These are phyloP conservation scores for Russula sp. DNA, from an alignment of 768 basidiomycete species.

Conservation along the genomic window DNA sequence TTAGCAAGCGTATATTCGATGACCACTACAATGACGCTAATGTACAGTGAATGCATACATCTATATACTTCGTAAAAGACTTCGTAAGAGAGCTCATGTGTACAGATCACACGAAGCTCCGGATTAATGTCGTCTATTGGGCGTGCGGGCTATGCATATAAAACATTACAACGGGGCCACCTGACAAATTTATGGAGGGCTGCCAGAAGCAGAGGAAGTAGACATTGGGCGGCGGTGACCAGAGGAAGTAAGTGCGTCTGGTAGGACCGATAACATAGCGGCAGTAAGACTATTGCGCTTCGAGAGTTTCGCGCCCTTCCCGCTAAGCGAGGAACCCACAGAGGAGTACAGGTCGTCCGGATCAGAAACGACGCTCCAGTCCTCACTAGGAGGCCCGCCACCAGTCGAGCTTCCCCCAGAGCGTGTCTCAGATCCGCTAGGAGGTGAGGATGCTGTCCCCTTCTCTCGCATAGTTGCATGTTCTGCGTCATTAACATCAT, in stretches of 20 bases:
- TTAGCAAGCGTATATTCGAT: constrained; percentile 77
- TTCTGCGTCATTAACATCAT: constrained; percentile 37
- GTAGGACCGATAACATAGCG: constrained; percentile 30
- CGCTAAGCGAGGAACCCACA: constrained; percentile 42
- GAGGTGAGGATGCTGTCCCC: constrained; percentile 24
- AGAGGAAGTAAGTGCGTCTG: constrained; percentile 27
- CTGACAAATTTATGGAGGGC: constrained; percentile 10
- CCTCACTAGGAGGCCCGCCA: constrained; percentile 64
- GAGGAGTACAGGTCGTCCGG: constrained; percentile 60
- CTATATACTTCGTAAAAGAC: not conserved
- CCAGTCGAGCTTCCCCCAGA: constrained; percentile 40
- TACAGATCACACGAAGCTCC: not conserved
- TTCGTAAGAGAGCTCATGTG: not conserved
- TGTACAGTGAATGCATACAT: constrained; percentile 22
- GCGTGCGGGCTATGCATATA: not conserved
- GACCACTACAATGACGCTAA: constrained; percentile 49
- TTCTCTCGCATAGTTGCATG: constrained; percentile 39
- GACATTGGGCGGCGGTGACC: constrained; percentile 27
- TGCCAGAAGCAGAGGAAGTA: constrained; percentile 22
- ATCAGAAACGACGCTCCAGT: constrained; percentile 87
- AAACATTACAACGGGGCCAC: not conserved
- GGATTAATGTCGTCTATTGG: constrained; percentile 16
- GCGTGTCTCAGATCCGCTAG: constrained; percentile 27
- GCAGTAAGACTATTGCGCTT: constrained; percentile 47
- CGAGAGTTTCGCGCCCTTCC: constrained; percentile 17